These are phyloP conservation scores for Fraxinus albicans DNA, from an alignment of 305 asterid species.

Conservation along the genomic window DNA sequence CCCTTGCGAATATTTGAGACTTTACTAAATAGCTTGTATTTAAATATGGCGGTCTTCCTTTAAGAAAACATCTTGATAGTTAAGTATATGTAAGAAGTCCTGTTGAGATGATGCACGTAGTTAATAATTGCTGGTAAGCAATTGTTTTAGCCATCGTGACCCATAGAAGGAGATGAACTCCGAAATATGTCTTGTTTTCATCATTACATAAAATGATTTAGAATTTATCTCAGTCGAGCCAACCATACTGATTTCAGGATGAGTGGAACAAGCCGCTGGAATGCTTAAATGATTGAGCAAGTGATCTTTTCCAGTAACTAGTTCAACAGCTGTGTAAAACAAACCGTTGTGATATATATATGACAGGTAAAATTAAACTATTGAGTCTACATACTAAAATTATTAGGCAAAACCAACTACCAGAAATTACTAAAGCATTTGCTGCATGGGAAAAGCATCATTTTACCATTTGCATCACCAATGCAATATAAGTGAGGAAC, in stretches of 20 bases:
- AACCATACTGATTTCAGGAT: constrained; percentile 98
- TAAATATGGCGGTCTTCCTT: background rate
- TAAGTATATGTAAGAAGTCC: background rate
- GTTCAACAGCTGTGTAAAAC: constrained; percentile 62
- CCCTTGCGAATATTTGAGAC: background rate
- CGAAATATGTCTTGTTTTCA: background rate
- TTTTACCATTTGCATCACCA: constrained; percentile 97
- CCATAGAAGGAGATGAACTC: background rate
- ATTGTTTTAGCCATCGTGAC: background rate
- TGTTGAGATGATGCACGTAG: background rate
- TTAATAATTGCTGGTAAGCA: background rate
- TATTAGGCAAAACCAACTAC: constrained; percentile 32
- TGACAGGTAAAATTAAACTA: background rate
- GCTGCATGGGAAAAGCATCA: constrained; percentile 99
- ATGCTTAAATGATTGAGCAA: constrained; percentile 85
- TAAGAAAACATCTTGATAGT: background rate
- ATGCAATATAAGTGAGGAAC: constrained; percentile 96
- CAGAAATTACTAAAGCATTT: constrained; percentile 98
- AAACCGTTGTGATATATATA: background rate
- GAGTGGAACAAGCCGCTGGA: constrained; percentile 98
- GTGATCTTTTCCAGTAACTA: constrained; percentile 81
- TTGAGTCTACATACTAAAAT: background rate
- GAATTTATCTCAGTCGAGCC: constrained; percentile 87
- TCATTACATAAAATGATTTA: background rate
- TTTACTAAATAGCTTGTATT: background rate